Evolutionary conservation across 2,329 filamentous ascomycete genomes (phyloP).

Genomic region (Cladosporium phlei): DNA sequence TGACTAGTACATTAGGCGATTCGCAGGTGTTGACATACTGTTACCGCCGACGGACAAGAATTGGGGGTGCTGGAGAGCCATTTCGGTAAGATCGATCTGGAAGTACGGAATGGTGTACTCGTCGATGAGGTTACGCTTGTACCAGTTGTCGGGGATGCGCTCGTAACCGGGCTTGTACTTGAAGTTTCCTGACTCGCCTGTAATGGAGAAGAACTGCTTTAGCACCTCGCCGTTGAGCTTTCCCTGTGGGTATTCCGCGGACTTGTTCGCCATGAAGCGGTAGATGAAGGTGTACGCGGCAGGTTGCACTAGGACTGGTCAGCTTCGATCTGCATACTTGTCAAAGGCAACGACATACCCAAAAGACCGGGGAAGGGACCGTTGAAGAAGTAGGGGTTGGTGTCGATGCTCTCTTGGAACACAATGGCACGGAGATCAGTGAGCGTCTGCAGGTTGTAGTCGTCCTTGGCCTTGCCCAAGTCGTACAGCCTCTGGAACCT

Average conservation of each 20-base stretch:
- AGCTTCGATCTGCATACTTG: not conserved
- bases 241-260: conserved; percentile 21
- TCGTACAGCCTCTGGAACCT: conserved; percentile 30
- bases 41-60: conserved; percentile 35
- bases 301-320: conserved; percentile 18
- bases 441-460: conserved; percentile 18
- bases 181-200: conserved; percentile 22
- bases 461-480: conserved; percentile 16
- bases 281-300: conserved; percentile 28
- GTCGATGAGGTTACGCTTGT: conserved; percentile 20
- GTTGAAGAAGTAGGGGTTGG: conserved; percentile 32
- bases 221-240: conserved; percentile 20
- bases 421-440: not conserved
- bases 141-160: conserved; percentile 30
- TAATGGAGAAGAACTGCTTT: conserved; percentile 24
- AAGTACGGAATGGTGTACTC: conserved; percentile 33
- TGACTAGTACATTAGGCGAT: conserved; percentile 36
- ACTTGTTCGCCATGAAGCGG: conserved; percentile 28
- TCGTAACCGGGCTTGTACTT: conserved; percentile 23
- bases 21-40: conserved; percentile 27
- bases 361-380: conserved; percentile 25
- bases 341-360: too few relatives aligned
- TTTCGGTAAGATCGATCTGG: conserved; percentile 19
- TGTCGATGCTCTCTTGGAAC: conserved; percentile 21
- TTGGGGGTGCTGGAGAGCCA: conserved; percentile 27